These are phyloP conservation scores for Coleophoma crateriformis DNA, from an alignment of 2,329 filamentous ascomycete genomes.

Conservation along the genomic window DNA sequence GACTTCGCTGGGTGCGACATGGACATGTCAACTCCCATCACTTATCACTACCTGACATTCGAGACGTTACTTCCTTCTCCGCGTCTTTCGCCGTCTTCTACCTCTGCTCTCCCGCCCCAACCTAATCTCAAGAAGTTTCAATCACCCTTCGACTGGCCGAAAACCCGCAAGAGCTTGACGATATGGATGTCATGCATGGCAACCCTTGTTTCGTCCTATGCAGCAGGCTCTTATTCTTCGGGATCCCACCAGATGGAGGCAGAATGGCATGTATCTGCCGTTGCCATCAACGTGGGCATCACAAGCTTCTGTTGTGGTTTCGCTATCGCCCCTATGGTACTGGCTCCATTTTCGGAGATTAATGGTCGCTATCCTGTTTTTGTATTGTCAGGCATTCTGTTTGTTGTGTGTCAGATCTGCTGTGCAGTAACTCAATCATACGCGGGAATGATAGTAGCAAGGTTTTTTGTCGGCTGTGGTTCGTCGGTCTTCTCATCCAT, in stretches of 20 bases:
- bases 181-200: conserved; percentile 71
- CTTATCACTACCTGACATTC: conserved; percentile 26
- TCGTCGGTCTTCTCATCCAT: conserved; percentile 79
- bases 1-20: background rate
- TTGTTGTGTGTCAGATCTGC: conserved; percentile 63
- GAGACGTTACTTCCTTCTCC: conserved; percentile 17
- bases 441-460: conserved; percentile 67
- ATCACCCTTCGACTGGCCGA: conserved; percentile 71
- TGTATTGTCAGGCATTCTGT: conserved; percentile 65
- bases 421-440: conserved; percentile 67
- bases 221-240: conserved; percentile 75
- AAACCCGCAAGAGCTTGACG: conserved; percentile 62
- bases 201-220: conserved; percentile 73
- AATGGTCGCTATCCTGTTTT: conserved; percentile 84
- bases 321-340: conserved; percentile 76
- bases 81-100: conserved; percentile 9
- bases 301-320: conserved; percentile 81
- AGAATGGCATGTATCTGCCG: conserved; percentile 58
- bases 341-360: conserved; percentile 84
- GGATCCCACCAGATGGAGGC: conserved; percentile 58
- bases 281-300: conserved; percentile 69
- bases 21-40: conserved; percentile 12
- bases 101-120: conserved; percentile 35
- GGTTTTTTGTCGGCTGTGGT: conserved; percentile 74
- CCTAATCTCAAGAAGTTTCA: conserved; percentile 63